Conservation (phyloP, 331 rosid species). For the Pyracantha coccinea region DNA sequence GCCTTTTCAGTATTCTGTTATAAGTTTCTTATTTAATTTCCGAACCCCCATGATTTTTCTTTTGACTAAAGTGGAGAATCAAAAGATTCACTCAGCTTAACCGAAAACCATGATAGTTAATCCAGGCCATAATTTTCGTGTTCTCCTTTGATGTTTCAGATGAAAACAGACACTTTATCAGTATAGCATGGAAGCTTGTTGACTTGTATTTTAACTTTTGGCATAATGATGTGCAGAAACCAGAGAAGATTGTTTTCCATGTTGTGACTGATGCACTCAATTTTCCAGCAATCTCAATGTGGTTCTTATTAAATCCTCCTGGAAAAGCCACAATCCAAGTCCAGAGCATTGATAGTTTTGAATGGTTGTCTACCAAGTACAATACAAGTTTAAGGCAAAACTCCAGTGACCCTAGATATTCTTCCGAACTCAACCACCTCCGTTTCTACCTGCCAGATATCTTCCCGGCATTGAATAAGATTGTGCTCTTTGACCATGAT, state of each 20-base stretch:
- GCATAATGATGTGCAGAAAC: conserved; percentile 46
- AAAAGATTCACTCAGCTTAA: neutral
- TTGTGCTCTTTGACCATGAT: conserved; percentile 82
- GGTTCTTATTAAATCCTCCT: conserved; percentile 89
- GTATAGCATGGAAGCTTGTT: conserved; percentile 15
- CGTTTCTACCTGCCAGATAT: conserved; percentile 84
- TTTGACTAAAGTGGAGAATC: neutral
- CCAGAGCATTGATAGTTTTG: conserved; percentile 58
- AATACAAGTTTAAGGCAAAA: conserved; percentile 25
- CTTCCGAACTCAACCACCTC: conserved; percentile 80
- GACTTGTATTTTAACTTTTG: neutral
- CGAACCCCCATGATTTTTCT: neutral
- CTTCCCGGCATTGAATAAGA: conserved; percentile 67
- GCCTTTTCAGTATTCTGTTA: neutral
- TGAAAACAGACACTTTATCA: neutral
- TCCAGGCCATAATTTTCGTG: neutral
- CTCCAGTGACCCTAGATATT: conserved; percentile 66
- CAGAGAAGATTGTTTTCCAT: conserved; percentile 78
- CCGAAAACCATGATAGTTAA: neutral
- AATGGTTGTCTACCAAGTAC: conserved; percentile 53
- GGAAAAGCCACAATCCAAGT: conserved; percentile 70
- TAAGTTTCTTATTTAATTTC: neutral
- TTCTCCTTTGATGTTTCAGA: neutral
- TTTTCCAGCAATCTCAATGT: conserved; percentile 88
- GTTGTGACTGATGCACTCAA: conserved; percentile 84